phyloP scores from a whole-genome alignment of 1,284 basidiomycete genomes.

The Stygiomarasmius scandens region DNA sequence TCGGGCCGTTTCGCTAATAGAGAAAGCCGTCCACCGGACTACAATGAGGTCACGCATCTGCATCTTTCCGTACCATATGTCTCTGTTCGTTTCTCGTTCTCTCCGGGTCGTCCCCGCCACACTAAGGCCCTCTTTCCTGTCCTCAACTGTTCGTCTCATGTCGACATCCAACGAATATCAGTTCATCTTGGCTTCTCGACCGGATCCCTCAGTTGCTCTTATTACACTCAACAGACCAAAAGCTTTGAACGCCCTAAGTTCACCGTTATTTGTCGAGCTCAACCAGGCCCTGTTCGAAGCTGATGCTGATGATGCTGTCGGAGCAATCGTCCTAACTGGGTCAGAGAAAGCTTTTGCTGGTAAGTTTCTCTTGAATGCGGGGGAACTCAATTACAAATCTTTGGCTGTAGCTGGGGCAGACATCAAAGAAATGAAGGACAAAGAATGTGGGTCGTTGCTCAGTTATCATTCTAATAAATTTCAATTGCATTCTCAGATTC shows the following conservation, averaged over 20 bases:
- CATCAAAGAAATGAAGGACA: constrained; percentile 94
- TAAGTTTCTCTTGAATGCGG: constrained; percentile 32
- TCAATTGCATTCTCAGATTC: constrained; percentile 51
- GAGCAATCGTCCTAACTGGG: constrained; percentile 93
- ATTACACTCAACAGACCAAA: constrained; percentile 96
- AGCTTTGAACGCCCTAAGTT: constrained; percentile 90
- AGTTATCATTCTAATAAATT: not conserved
- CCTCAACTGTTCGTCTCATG: constrained; percentile 37
- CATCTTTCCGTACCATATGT: constrained; percentile 6
- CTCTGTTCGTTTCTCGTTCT: constrained; percentile 6
- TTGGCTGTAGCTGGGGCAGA: constrained; percentile 72
- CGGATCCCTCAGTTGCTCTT: constrained; percentile 79
- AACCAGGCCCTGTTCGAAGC: constrained; percentile 76
- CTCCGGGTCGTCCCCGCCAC: constrained; percentile 4
- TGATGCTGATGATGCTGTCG: constrained; percentile 72
- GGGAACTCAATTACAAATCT: not conserved
- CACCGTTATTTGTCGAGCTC: constrained; percentile 78
- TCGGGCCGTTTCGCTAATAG: not conserved
- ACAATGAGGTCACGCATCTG: not conserved
- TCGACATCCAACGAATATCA: constrained; percentile 52
- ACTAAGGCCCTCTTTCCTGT: constrained; percentile 16
- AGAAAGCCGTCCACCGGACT: not conserved
- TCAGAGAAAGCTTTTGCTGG: constrained; percentile 93
- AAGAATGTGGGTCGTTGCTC: constrained; percentile 65
- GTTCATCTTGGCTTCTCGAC: constrained; percentile 76